Conservation (phyloP, 306 rosid species). For the Fragaria vesca region DNA sequence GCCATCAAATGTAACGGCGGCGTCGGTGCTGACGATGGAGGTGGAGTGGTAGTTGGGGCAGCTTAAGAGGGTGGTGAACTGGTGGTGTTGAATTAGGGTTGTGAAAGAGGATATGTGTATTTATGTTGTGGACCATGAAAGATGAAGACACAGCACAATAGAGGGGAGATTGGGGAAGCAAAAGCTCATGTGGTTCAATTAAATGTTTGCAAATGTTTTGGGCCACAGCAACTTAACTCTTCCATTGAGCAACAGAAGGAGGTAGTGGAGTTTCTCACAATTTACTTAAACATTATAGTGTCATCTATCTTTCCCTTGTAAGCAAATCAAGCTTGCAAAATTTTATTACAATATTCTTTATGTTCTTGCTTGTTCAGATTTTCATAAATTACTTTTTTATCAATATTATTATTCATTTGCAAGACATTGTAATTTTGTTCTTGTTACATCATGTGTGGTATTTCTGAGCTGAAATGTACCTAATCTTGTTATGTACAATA, state of each 20-base stretch:
- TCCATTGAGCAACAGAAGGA: background rate
- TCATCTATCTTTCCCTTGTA: constrained; percentile 7
- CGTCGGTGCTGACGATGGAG: constrained; percentile 12
- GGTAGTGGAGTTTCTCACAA: background rate
- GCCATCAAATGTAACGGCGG: constrained; percentile 21
- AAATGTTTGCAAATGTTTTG: background rate
- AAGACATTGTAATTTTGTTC: background rate
- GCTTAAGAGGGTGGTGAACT: background rate
- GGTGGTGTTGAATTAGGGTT: background rate
- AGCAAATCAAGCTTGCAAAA: constrained; percentile 14
- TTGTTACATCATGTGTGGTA: background rate
- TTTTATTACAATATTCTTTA: constrained; percentile 6
- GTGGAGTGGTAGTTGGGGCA: constrained; percentile 11
- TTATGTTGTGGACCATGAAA: constrained; percentile 10
- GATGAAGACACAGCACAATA: background rate
- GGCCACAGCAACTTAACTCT: background rate
- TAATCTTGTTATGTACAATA: background rate
- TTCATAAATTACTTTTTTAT: background rate
- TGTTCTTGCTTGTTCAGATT: constrained; percentile 16
- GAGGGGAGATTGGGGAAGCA: background rate
- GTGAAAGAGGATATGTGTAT: background rate
- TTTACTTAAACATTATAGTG: background rate
- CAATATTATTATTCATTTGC: constrained; percentile 5
- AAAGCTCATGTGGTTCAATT: constrained; percentile 14
- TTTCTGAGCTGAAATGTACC: background rate